These are phyloP conservation scores for Glebionis coronaria DNA, from an alignment of 129 eudicot genomes.

Conservation along the genomic window DNA sequence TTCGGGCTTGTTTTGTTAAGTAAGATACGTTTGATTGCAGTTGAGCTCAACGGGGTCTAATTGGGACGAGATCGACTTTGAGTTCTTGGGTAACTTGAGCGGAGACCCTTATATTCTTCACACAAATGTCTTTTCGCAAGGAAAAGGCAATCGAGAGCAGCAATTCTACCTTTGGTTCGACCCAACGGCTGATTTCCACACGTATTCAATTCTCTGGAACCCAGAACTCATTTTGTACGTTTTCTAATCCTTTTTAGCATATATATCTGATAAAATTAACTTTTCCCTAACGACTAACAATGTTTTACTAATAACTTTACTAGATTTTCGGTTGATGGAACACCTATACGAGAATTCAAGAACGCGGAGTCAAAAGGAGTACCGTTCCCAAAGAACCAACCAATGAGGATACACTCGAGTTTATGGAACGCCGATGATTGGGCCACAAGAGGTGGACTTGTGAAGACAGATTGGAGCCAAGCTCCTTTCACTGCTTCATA, in stretches of 20 bases:
- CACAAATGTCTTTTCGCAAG: constrained; percentile 43
- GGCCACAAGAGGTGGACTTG: constrained; percentile 64
- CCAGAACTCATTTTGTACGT: constrained; percentile 39
- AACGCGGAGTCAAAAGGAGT: constrained; percentile 39
- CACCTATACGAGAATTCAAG: constrained; percentile 48
- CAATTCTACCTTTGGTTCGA: constrained; percentile 46
- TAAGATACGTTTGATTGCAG: constrained; percentile 7
- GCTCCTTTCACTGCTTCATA: constrained; percentile 52
- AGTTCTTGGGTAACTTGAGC: constrained; percentile 41
- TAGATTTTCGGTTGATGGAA: constrained; percentile 47
- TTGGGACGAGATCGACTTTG: constrained; percentile 44
- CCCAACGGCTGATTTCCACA: constrained; percentile 41
- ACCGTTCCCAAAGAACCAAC: constrained; percentile 46
- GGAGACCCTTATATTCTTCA: constrained; percentile 45
- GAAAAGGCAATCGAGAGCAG: constrained; percentile 43
- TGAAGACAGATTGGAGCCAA: constrained; percentile 60
- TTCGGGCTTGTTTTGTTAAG: not conserved
- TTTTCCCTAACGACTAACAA: not conserved
- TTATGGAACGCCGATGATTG: constrained; percentile 63
- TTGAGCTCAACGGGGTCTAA: constrained; percentile 6
- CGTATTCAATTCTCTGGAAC: constrained; percentile 42
- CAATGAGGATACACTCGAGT: constrained; percentile 55
- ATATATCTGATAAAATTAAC: not conserved
- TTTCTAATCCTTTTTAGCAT: not conserved
- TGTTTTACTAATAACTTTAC: not conserved